Evolutionary conservation across 2,329 filamentous ascomycete genomes (phyloP).

Genomic region (Amylocarpus encephaloides): DNA sequence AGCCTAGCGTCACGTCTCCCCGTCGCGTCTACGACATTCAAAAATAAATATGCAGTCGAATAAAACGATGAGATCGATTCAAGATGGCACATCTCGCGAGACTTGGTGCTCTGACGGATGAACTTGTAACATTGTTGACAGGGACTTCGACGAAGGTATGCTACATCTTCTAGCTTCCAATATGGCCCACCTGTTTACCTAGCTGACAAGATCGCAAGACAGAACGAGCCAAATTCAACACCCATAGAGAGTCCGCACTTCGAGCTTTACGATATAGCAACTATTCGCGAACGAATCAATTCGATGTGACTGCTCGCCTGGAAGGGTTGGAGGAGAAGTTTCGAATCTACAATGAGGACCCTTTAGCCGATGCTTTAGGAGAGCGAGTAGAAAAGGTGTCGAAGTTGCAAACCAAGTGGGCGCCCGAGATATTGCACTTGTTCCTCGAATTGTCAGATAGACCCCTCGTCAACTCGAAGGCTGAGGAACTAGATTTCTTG

Average conservation of each 20-base stretch:
- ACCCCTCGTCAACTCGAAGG: conserved; percentile 62
- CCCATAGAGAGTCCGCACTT: conserved; percentile 43
- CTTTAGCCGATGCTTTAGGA: conserved; percentile 64
- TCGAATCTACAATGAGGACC: conserved; percentile 70
- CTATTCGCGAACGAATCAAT: conserved; percentile 66
- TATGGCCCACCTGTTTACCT: background rate
- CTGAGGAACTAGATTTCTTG: conserved; percentile 56
- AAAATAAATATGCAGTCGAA: background rate
- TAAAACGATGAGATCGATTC: background rate
- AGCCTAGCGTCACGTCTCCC: conserved; percentile 3
- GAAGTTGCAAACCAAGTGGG: conserved; percentile 51
- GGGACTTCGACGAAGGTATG: conserved; percentile 47
- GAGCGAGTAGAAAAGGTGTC: conserved; percentile 54
- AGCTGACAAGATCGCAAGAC: conserved; percentile 12
- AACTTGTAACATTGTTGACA: conserved; percentile 61
- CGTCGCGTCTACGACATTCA: background rate
- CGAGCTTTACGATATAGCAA: conserved; percentile 48
- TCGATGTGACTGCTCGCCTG: conserved; percentile 59
- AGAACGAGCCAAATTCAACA: conserved; percentile 36
- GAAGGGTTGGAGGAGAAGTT: conserved; percentile 82
- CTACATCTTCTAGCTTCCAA: background rate
- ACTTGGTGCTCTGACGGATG: conserved; percentile 59
- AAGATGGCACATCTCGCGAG: conserved; percentile 65
- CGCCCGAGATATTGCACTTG: conserved; percentile 73
- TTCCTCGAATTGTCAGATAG: conserved; percentile 76